These are phyloP conservation scores for Paramecium biaurelia DNA, from an alignment of 73 alveolate species.

Conservation along the genomic window DNA sequence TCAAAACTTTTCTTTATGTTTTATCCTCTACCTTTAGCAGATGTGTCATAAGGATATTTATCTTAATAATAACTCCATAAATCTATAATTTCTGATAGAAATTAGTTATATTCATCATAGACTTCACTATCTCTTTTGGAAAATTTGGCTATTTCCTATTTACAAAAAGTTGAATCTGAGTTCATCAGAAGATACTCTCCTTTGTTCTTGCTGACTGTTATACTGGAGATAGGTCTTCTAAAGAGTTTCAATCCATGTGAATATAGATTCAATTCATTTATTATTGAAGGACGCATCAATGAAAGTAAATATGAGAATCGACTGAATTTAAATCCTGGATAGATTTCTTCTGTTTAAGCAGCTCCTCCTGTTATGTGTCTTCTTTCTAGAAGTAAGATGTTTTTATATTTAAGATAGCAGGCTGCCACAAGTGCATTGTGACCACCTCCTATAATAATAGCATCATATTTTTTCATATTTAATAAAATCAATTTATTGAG, in stretches of 20 bases:
- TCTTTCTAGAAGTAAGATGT: conserved; percentile 67
- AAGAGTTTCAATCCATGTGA: conserved; percentile 61
- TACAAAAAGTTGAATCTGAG: conserved; percentile 29
- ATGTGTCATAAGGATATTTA: background rate
- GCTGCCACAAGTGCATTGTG: conserved; percentile 80
- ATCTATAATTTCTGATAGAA: conserved; percentile 62
- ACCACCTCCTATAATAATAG: conserved; percentile 77
- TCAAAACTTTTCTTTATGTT: background rate
- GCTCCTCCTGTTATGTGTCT: conserved; percentile 80
- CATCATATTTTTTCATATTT: conserved; percentile 66
- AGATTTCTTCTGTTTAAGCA: conserved; percentile 78
- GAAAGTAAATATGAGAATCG: conserved; percentile 73
- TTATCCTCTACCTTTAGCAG: background rate
- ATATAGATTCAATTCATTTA: conserved; percentile 66
- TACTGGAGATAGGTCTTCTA: conserved; percentile 65
- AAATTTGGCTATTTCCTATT: conserved; percentile 70
- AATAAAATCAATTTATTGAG: conserved; percentile 9
- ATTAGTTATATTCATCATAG: conserved; percentile 52
- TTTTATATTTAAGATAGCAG: conserved; percentile 60
- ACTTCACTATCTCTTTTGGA: conserved; percentile 73
- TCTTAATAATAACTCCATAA: conserved; percentile 43
- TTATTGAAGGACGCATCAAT: conserved; percentile 64
- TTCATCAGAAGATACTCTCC: conserved; percentile 69
- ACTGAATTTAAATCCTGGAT: conserved; percentile 73
- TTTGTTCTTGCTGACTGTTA: conserved; percentile 66